Conservation (phyloP, 352 stramenopile genomes). For the Pilasporangium apinafurcum region DNA sequence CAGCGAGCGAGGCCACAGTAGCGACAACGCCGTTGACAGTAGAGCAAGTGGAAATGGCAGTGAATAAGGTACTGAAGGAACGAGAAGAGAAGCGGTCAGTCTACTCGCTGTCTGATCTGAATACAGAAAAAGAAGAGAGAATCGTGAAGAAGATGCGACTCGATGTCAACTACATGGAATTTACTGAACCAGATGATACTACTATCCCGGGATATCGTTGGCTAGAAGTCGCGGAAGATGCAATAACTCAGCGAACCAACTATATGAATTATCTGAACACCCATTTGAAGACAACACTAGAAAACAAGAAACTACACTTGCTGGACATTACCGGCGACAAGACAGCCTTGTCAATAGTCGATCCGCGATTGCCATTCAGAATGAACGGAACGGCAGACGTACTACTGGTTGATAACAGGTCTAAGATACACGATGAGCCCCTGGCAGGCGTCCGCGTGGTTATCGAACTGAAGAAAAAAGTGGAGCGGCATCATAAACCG, state of each 20-base stretch:
- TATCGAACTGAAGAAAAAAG: slow-evolving; percentile 1
- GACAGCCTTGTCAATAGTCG: neutral
- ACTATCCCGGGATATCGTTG: neutral
- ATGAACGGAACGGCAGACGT: neutral
- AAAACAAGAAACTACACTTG: neutral
- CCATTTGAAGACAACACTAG: neutral
- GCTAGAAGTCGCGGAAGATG: neutral
- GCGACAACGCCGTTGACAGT: no score
- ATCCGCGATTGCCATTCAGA: neutral
- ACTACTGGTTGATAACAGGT: neutral
- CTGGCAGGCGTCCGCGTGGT: neutral
- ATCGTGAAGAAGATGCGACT: neutral
- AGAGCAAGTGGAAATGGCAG: neutral
- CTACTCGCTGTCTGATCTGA: slow-evolving; percentile 4
- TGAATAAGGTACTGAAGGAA: slow-evolving; percentile 1
- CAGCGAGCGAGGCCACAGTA: no score
- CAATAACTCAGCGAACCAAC: neutral
- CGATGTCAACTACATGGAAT: neutral
- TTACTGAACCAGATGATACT: neutral
- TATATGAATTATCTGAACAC: neutral
- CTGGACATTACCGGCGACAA: neutral
- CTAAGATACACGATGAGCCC: neutral
- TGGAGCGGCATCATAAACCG: slow-evolving; percentile 1
- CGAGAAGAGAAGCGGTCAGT: slow-evolving; percentile 5
- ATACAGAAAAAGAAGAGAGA: neutral